These are phyloP conservation scores for Epichloe sylvatica DNA, from an alignment of 2,329 filamentous ascomycete species.

Conservation along the genomic window DNA sequence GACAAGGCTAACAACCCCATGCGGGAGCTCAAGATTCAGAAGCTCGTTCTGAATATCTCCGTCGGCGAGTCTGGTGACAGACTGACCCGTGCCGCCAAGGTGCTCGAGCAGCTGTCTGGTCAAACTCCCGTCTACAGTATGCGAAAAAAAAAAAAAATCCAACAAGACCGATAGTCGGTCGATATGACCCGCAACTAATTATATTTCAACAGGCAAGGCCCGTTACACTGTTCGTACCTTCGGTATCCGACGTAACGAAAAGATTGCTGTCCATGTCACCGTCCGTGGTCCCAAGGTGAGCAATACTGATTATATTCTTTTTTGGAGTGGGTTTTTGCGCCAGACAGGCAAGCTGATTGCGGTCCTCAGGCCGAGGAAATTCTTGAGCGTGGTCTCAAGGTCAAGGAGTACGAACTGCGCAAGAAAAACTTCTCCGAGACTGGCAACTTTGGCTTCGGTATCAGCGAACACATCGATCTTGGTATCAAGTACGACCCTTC, in stretches of 20 bases:
- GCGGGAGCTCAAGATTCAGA: conserved; percentile 98
- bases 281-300: conserved; percentile 77
- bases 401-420: conserved; percentile 99
- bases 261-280: conserved; percentile 98
- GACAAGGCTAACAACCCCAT: conserved; percentile 96
- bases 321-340: not conserved
- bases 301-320: conserved; percentile 1
- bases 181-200: conserved; percentile 8
- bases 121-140: conserved; percentile 99
- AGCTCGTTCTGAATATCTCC: conserved; percentile 98
- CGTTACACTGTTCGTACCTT: conserved; percentile 99
- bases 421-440: conserved; percentile 99
- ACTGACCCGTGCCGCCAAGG: conserved; percentile 98
- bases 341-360: conserved; percentile 12
- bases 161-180: not conserved
- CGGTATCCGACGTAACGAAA: conserved; percentile 99
- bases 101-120: conserved; percentile 98
- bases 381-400: conserved; percentile 99
- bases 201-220: conserved; percentile 64
- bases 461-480: conserved; percentile 99
- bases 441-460: conserved; percentile 99
- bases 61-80: conserved; percentile 99
- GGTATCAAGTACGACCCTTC: conserved; percentile 99
- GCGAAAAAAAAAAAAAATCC: conserved; percentile 14
- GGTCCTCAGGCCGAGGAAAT: conserved; percentile 80